Base-by-base conservation (phyloP, 1,139 yeast species). In the Blastobotrys elegans region DNA sequence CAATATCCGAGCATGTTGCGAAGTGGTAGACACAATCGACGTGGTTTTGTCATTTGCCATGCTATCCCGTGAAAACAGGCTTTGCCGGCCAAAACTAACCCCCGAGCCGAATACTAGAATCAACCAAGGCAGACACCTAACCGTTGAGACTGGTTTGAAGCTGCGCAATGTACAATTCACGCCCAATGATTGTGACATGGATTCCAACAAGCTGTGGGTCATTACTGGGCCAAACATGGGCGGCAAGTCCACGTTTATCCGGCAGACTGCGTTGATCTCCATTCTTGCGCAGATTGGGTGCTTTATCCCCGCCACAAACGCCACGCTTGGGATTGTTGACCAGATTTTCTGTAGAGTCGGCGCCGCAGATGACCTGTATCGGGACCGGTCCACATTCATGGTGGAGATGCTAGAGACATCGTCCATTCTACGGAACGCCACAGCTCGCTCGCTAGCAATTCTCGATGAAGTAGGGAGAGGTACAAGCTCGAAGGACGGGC, bases 391-490 rank as follows among this genome's bases (percentile, higher is more conserved):
- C 54, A 90, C 98, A 0, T 92, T 92, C 60, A 89, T 92, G 97
- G 96, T 90, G 14, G 97, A 92, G 59, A 90, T 92, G 97, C 77
- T 87, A n/a, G 98, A 92, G 61, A 87, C 96, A 0, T 83, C 95
- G 22, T 75, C 78, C 53, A 89, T 92, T 33, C 67, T 92, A 47
- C 73, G 76, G 42, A 79, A 85, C 51, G 95, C 97, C 1, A 88
- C 97, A 0, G 61, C 73, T 0, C 66, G 74, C 38, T 89, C 97
- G 0, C 67, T 92, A 53, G 96, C 96, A 0, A 84, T 92, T 29
- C 78, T 92, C 40, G 98, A 92, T 67, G 98, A 92, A 59, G 82
- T 92, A n/a, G 98, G 98, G 0, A 73, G 98, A 51, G 98, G 98
- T 0, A 92, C 98, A 0, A 85, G 96, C 53, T 84, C 90, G 0